Percentiles rank a stretch among this genome's conserved stretches.
These are phyloP conservation scores for Agastache rugosa DNA, from an alignment of 257 asterid genomes.

Conservation along the genomic window DNA sequence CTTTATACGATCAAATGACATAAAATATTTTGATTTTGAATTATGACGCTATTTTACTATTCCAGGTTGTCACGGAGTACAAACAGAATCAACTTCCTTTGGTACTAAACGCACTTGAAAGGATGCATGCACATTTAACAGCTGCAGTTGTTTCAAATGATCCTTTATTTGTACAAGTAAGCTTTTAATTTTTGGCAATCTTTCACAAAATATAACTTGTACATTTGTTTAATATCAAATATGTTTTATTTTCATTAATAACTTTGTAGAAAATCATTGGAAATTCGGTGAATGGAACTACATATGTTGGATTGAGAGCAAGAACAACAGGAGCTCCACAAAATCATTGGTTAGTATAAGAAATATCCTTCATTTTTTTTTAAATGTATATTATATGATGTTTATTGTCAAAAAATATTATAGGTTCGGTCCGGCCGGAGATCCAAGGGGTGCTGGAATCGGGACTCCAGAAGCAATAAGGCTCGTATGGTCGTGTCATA, in stretches of 20 bases:
- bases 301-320: conserved; percentile 89
- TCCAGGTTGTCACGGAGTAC: conserved; percentile 81
- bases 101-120: conserved; percentile 77
- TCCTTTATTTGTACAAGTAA: conserved; percentile 75
- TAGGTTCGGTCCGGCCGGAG: conserved; percentile 96
- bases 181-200: conserved; percentile 10
- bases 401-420: not conserved
- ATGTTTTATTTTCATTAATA: not conserved
- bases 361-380: not conserved
- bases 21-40: too few species aligned
- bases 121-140: conserved; percentile 94
- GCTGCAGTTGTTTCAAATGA: conserved; percentile 97
- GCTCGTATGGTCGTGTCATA: conserved; percentile 93
- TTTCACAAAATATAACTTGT: too few species aligned
- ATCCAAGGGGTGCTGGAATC: conserved; percentile 91
- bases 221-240: too few species aligned
- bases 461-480: conserved; percentile 93
- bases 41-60: not conserved
- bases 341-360: conserved; percentile 76
- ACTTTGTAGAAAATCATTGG: conserved; percentile 81
- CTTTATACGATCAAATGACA: too few species aligned
- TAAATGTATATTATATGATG: not conserved
- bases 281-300: conserved; percentile 90
- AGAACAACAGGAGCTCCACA: conserved; percentile 98
- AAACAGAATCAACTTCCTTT: conserved; percentile 65